Evolutionary conservation across 257 asterid species (phyloP).

Genomic region (Paraleonurus japonicus): DNA sequence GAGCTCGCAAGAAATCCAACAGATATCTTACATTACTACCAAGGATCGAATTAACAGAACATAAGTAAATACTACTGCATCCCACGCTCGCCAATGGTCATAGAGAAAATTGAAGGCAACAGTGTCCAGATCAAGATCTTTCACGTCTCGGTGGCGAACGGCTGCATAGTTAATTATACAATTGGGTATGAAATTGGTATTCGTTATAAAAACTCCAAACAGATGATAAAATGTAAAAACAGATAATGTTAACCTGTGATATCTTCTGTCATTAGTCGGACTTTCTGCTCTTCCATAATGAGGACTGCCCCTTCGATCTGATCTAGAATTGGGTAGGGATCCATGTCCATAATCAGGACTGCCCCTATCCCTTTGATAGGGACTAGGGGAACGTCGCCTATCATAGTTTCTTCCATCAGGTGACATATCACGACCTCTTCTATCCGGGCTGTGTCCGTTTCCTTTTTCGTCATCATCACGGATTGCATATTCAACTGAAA

Average conservation of each 20-base stretch:
- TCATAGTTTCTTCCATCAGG: slow-evolving; percentile 59
- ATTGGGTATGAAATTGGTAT: background rate
- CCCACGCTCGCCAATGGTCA: background rate
- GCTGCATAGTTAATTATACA: slow-evolving; percentile 36
- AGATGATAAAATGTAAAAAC: background rate
- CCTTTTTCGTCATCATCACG: slow-evolving; percentile 74
- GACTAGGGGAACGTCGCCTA: slow-evolving; percentile 75
- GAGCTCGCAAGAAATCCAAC: background rate
- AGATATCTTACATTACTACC: background rate
- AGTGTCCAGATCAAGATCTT: slow-evolving; percentile 51
- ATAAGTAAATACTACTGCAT: background rate
- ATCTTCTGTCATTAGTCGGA: slow-evolving; percentile 59
- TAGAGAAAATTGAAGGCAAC: background rate
- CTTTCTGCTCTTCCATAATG: slow-evolving; percentile 58
- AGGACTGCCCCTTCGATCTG: slow-evolving; percentile 59
- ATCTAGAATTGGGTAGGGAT: slow-evolving; percentile 57
- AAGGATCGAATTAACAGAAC: background rate
- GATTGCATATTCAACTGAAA: slow-evolving; percentile 81
- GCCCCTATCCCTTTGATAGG: slow-evolving; percentile 74
- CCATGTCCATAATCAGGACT: slow-evolving; percentile 96
- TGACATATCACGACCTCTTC: slow-evolving; percentile 70
- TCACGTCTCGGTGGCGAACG: slow-evolving; percentile 60
- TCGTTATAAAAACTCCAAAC: background rate
- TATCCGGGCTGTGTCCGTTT: slow-evolving; percentile 70
- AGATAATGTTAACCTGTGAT: slow-evolving; percentile 46